Evolutionary conservation across 768 basidiomycete species (phyloP).

Genomic region (Ephemerocybe angulata): DNA sequence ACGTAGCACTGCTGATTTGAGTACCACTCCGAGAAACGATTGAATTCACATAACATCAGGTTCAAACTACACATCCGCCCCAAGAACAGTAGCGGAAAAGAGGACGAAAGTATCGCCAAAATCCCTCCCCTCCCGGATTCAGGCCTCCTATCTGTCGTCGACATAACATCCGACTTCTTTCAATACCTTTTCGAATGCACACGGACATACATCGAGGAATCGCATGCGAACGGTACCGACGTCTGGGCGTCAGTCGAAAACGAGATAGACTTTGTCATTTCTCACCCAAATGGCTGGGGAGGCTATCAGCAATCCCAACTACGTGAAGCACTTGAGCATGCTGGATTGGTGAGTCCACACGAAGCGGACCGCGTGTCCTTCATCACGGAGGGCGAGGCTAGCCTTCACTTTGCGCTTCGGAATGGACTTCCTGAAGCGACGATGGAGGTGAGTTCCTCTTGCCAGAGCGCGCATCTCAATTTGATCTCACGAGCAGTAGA

Average conservation of each 20-base stretch:
- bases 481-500: conserved; percentile 21
- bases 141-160: conserved; percentile 26
- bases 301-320: conserved; percentile 7
- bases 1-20: neutral
- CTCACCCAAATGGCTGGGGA: conserved; percentile 33
- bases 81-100: neutral
- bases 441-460: conserved; percentile 19
- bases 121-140: conserved; percentile 29
- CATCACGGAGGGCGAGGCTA: conserved; percentile 59
- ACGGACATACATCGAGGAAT: conserved; percentile 33
- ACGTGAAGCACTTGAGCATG: neutral
- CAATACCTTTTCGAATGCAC: conserved; percentile 36
- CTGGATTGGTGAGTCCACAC: conserved; percentile 15
- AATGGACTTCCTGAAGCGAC: conserved; percentile 37
- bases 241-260: conserved; percentile 21
- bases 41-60: conserved; percentile 14
- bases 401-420: conserved; percentile 49
- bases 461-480: neutral
- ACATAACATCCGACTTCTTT: conserved; percentile 41
- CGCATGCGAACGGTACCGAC: conserved; percentile 32
- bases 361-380: conserved; percentile 39
- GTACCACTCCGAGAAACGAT: conserved; percentile 17
- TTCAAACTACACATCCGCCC: conserved; percentile 25
- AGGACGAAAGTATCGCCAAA: neutral
- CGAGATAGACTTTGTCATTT: conserved; percentile 39